Evolutionary conservation across 345 rosid species (phyloP).

Genomic region (Alliaria petiolata): DNA sequence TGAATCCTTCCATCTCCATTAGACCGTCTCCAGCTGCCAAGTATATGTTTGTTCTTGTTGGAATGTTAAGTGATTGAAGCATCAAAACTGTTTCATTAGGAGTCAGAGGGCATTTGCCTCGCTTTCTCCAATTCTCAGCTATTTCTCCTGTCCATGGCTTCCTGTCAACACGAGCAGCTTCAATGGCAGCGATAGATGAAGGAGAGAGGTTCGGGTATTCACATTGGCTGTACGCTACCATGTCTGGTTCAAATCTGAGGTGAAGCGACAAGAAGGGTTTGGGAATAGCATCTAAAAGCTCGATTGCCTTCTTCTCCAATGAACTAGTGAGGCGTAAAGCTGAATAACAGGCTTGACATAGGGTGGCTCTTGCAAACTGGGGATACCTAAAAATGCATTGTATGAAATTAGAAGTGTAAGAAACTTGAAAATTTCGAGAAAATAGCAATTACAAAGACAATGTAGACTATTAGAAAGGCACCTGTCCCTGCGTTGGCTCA

Average conservation of each 20-base stretch:
- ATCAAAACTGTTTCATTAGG: slow-evolving; percentile 84
- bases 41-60: slow-evolving; percentile 69
- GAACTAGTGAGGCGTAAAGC: slow-evolving; percentile 62
- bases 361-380: slow-evolving; percentile 67
- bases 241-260: slow-evolving; percentile 95
- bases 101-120: slow-evolving; percentile 91
- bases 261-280: slow-evolving; percentile 90
- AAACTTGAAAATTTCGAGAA: not conserved
- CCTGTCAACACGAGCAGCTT: slow-evolving; percentile 70
- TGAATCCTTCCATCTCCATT: slow-evolving; percentile 84
- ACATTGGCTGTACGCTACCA: slow-evolving; percentile 98
- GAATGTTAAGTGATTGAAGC: slow-evolving; percentile 68
- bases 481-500: slow-evolving; percentile 99
- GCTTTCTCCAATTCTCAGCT: slow-evolving; percentile 76
- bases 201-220: slow-evolving; percentile 69
- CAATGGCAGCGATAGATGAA: slow-evolving; percentile 56
- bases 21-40: slow-evolving; percentile 96
- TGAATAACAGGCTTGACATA: slow-evolving; percentile 83
- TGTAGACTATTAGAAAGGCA: slow-evolving; percentile 13
- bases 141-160: slow-evolving; percentile 84
- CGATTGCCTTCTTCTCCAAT: slow-evolving; percentile 64
- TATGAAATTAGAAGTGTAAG: not conserved
- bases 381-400: slow-evolving; percentile 53
- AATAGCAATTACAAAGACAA: not conserved
- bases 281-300: slow-evolving; percentile 78